These are phyloP conservation scores for Acanthamoeba divionensis DNA, from an alignment of 208 protist genomes.

Conservation along the genomic window DNA sequence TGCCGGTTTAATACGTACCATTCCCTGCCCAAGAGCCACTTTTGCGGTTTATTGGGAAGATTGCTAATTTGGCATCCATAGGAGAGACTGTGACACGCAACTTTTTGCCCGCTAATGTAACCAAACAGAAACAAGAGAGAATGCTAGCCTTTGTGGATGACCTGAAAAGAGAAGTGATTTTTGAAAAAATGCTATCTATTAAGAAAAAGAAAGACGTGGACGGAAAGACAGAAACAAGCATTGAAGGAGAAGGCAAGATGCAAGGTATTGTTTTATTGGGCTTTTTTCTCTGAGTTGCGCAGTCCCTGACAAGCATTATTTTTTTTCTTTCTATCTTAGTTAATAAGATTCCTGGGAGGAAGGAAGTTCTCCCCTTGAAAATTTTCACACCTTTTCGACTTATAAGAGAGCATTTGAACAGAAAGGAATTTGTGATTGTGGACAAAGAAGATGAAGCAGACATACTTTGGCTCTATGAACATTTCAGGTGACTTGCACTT, in stretches of 20 bases:
- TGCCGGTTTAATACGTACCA: no score
- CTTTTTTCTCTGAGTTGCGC: no score
- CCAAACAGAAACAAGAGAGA: background rate
- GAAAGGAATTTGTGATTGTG: constrained; percentile 20
- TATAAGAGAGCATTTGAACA: background rate
- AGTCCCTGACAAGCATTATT: no score
- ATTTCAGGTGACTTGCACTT: background rate
- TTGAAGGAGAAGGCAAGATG: background rate
- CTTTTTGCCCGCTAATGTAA: constrained; percentile 2
- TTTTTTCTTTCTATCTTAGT: no score
- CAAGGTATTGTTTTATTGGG: no score
- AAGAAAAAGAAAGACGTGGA: background rate
- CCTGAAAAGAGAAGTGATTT: no score
- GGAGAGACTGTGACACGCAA: constrained; percentile 6
- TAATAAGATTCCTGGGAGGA: no score
- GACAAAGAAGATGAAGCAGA: no score
- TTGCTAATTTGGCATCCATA: background rate
- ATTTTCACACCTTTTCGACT: constrained; percentile 11
- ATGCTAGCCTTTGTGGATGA: constrained; percentile 12
- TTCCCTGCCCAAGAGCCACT: no score
- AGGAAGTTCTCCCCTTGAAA: no score
- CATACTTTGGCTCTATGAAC: constrained; percentile 21
- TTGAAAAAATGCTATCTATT: no score
- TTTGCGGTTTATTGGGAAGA: no score
- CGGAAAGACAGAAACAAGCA: background rate